phyloP scores from a whole-genome alignment of 2,329 filamentous ascomycete species.

The Pestalotiopsis sp. region DNA sequence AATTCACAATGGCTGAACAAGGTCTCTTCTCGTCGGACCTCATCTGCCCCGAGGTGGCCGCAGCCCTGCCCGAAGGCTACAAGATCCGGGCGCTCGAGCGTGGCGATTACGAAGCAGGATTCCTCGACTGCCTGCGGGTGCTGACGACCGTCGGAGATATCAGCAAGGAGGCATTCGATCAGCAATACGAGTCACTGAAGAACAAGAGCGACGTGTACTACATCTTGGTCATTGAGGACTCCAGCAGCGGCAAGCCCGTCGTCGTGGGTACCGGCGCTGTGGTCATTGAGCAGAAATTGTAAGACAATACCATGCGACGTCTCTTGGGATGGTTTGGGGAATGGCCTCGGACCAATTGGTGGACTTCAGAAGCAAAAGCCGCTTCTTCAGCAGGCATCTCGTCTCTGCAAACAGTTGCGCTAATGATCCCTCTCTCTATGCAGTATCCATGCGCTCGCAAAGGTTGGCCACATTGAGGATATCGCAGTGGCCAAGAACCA shows the following conservation, averaged over 20 bases:
- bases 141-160: conserved; percentile 93
- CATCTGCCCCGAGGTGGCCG: conserved; percentile 74
- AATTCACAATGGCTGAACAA: conserved; percentile 41
- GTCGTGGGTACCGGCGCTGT: conserved; percentile 91
- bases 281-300: conserved; percentile 94
- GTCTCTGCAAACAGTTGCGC: conserved; percentile 19
- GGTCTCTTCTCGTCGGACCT: conserved; percentile 79
- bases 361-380: background rate
- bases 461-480: conserved; percentile 96
- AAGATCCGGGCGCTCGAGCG: conserved; percentile 77
- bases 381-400: too few relatives aligned
- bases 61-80: conserved; percentile 79
- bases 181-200: conserved; percentile 82
- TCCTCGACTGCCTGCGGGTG: conserved; percentile 88
- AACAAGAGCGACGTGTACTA: conserved; percentile 75
- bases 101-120: conserved; percentile 78
- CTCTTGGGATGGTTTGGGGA: background rate
- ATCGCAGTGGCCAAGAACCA: conserved; percentile 94
- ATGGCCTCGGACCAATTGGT: background rate
- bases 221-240: conserved; percentile 83
- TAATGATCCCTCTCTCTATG: conserved; percentile 12
- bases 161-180: conserved; percentile 70
- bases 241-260: conserved; percentile 50
- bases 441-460: conserved; percentile 78
- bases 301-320: conserved; percentile 36